Percentiles rank a stretch among this genome's conserved stretches.
phyloP scores from a whole-genome alignment of 352 stramenopile genomes.

The Hyphochytrium catenoides region DNA sequence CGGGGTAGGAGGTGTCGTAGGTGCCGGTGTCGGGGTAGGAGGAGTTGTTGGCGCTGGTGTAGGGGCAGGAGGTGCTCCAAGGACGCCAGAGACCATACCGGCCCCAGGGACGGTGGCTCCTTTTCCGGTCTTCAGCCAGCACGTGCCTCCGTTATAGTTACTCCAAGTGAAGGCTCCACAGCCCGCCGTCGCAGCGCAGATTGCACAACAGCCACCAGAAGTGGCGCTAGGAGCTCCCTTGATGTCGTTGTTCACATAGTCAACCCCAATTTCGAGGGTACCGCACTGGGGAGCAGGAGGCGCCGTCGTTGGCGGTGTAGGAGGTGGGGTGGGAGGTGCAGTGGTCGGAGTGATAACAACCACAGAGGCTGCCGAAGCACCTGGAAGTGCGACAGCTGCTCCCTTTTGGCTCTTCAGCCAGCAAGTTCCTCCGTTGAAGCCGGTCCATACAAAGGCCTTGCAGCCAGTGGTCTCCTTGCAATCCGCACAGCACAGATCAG shows the following conservation, averaged over 20 bases:
- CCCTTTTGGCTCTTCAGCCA: slow-evolving; percentile 4
- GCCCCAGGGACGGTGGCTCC: not conserved
- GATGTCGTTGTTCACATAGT: slow-evolving; percentile 16
- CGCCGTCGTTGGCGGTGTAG: not conserved
- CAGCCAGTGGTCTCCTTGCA: slow-evolving; percentile 12
- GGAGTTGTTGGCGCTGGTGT: not conserved
- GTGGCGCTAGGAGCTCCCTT: slow-evolving; percentile 3
- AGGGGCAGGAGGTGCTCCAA: no score
- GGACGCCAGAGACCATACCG: no score
- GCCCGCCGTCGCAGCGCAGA: slow-evolving; percentile 1
- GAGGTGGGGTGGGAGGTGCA: not conserved
- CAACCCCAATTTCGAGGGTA: slow-evolving; percentile 8
- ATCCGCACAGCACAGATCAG: slow-evolving; percentile 15
- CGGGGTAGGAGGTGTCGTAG: not conserved
- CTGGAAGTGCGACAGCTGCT: not conserved
- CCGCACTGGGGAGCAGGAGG: slow-evolving; percentile 1
- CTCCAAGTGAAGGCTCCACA: slow-evolving; percentile 5
- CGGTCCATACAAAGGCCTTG: slow-evolving; percentile 16
- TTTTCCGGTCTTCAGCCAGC: slow-evolving; percentile 6
- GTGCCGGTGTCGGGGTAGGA: not conserved
- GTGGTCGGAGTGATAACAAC: not conserved
- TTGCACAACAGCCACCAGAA: slow-evolving; percentile 5
- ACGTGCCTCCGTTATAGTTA: slow-evolving; percentile 2
- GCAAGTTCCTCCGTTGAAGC: slow-evolving; percentile 9
- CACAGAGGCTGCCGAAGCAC: no score